Conservation (phyloP, 164 flowering plant species). For the Nymphaea thermarum region DNA sequence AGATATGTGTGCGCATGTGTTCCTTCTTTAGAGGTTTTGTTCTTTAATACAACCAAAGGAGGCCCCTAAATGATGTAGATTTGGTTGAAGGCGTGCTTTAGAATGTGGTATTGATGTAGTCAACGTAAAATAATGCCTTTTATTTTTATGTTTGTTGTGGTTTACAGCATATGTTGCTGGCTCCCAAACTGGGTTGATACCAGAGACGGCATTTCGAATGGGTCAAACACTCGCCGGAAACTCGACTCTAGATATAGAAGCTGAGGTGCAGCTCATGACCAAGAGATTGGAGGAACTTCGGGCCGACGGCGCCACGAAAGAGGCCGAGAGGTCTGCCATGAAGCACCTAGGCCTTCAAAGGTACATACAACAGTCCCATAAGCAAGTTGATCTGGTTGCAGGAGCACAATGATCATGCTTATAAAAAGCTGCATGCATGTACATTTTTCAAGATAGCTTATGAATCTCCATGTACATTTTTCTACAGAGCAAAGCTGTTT, state of each 20-base stretch:
- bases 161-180: constrained; percentile 58
- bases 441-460: background rate
- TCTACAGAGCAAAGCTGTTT: constrained; percentile 22
- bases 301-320: constrained; percentile 13
- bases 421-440: too few relatives aligned
- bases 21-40: too few relatives aligned
- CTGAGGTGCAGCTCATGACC: constrained; percentile 26
- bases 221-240: constrained; percentile 46
- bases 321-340: constrained; percentile 23
- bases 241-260: constrained; percentile 23
- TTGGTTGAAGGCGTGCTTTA: too few relatives aligned
- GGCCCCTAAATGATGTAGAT: too few relatives aligned
- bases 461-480: background rate
- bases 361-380: constrained; percentile 11
- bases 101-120: too few relatives aligned
- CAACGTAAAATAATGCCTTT: too few relatives aligned
- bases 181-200: constrained; percentile 30
- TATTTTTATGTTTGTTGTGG: background rate
- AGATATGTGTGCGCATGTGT: too few relatives aligned
- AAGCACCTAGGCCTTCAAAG: constrained; percentile 51
- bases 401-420: too few relatives aligned
- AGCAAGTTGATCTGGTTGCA: too few relatives aligned
- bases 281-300: constrained; percentile 30
- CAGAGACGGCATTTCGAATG: constrained; percentile 34
- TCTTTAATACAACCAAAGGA: too few relatives aligned